Evolutionary conservation across 2,329 filamentous ascomycete species (phyloP), one percentile per base, ranked within the genome.

Genomic region (Xylaria sp.): DNA sequence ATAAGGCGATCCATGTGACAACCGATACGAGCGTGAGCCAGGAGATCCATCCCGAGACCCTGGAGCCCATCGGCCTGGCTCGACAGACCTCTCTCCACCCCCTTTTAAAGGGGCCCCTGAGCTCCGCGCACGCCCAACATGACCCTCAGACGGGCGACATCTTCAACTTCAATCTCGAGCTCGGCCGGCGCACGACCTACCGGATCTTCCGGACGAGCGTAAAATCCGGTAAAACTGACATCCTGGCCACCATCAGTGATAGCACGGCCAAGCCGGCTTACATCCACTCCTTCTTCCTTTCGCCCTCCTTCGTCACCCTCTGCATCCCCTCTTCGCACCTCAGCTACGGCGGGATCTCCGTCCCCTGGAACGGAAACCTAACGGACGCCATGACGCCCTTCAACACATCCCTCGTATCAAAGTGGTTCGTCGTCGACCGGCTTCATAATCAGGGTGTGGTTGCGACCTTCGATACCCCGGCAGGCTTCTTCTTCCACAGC

Each of bases 281-380:
- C 67, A 83, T 95, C n/a, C 91, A 95, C 74, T 93, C 90, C 7
- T 81, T 93, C 67, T 91, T 91, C 67, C 73, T 95, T 30, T 88
- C 89, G 0, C 75, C 83, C 13, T 83, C 86, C 66, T 89, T 87
- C 67, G 83, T 92, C 1, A 75, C 94, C 0, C 76, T 95, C 3
- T 92, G 88, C 68, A 75, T 94, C 1, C 92, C 89, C 67, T 84
- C 84, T 13, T 80, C 87, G 0, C 84, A 87, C 63, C 79, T 85
- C 47, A 79, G 75, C 1, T 77, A 75, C 65, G 76, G 74, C 8
- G 90, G 90, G 0, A 60, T 86, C 1, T 80, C 79, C 11, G 78
- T 91, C 8, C 70, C 87, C 0, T 89, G 83, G 79, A 76, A 86
- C 44, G 75, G 83, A 7, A 92, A 91, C 67, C 71, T 94, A 0